Evolutionary conservation across 2,329 filamentous ascomycete genomes (phyloP), one percentile per base, ranked within the genome.

Genomic region (Epichloe sibirici): DNA sequence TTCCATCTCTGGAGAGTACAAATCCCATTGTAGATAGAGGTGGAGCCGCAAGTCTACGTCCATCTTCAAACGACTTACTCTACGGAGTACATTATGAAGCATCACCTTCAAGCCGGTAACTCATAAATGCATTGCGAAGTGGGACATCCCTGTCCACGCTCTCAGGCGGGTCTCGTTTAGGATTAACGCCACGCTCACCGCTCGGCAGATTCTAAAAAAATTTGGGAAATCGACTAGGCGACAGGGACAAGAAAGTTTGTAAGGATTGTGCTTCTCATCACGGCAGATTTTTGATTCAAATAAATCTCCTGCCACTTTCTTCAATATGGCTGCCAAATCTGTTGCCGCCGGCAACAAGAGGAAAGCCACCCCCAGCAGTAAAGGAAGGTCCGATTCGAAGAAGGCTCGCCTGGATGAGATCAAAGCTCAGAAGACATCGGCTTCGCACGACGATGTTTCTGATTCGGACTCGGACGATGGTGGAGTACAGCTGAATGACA

Each of bases 281-380:
- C 39, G 7, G 17, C 51, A 23, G 28, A 13, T 37, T 28, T 6
- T 3, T 13, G 21, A 9, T 7, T 34, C 31, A 9, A 28, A 28
- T 13, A 31, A n/a, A 13, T 4, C 23, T 37, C 21, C 45, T 49
- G 52, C 51, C 34, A 45, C 13, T 38, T 47, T 44, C 35, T 52
- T 37, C 23, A 48, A 31, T 54, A 79, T 80, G 76, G 74, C 74
- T 37, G 71, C 71, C 12, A 79, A 75, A 62, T 63, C 64, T 53
- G 66, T 71, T 51, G 67, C 68, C 45, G 65, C 67, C 38, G 76
- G 75, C 49, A 73, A 68, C 55, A 85, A 85, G 69, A 72, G 81
- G 58, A 85, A 84, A 68, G 71, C 73, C 37, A 66, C 70, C 28
- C 71, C 71, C 7, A 62, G 61, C 37, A 64, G 65, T 38, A 80